These are phyloP conservation scores for Cocos nucifera DNA, from an alignment of 176 grass and related monocot genomes.

Conservation along the genomic window DNA sequence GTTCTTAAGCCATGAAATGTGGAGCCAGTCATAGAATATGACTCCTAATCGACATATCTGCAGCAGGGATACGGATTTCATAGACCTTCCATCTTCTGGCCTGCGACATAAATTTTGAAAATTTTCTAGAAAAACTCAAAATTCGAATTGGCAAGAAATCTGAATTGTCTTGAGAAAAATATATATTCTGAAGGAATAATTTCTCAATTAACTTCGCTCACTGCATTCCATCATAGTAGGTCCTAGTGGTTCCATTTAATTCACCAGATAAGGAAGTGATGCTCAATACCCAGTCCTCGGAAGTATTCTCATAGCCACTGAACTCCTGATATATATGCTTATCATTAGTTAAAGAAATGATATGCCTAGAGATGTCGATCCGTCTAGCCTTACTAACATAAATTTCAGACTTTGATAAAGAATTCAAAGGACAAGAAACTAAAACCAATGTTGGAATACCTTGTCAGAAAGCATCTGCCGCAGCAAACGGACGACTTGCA, in stretches of 20 bases:
- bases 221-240: constrained; percentile 96
- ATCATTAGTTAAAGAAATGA: no score
- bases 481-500: constrained; percentile 74
- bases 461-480: constrained; percentile 97
- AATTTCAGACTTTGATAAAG: no score
- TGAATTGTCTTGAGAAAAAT: neutral
- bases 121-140: no score
- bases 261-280: constrained; percentile 91
- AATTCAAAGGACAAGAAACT: no score
- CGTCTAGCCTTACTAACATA: no score
- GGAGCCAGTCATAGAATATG: constrained; percentile 87
- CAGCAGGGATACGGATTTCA: constrained; percentile 79
- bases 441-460: constrained; percentile 25
- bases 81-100: constrained; percentile 67
- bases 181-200: neutral
- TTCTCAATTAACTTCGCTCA: constrained; percentile 29
- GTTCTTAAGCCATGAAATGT: constrained; percentile 84
- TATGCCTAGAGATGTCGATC: no score
- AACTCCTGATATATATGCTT: constrained; percentile 43
- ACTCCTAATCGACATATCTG: constrained; percentile 84
- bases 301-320: constrained; percentile 64
- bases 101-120: constrained; percentile 33
- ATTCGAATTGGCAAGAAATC: no score
- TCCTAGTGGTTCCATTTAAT: constrained; percentile 92
- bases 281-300: constrained; percentile 87